Evolutionary conservation across 164 flowering plant genomes (phyloP), one percentile per base, ranked within the genome.

Genomic region (Aristolochia fimbriata): DNA sequence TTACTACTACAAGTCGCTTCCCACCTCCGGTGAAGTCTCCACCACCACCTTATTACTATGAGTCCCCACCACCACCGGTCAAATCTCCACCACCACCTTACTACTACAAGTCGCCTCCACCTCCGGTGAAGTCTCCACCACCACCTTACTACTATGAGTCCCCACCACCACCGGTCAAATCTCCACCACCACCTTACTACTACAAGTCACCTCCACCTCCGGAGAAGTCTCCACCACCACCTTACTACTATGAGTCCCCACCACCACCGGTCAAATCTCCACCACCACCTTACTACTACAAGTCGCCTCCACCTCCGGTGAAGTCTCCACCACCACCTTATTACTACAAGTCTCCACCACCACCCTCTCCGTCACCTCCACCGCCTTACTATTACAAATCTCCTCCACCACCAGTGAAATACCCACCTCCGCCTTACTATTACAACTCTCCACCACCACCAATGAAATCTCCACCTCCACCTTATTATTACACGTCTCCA

Each of bases 1-100:
- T 0, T 73, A 73, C 46, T 30, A 70, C 31, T 76, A 73, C 20
- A 58, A 68, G 50, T 69, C 75, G 0, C 82, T 80, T 0, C 82
- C 82, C 82, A 2, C 76, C 75, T 6, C 75, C 75, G 0, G 15
- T 51, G 0, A 51, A 25, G 0, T 67, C 74, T 6, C 78, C 80
- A 9, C 74, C 74, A 12, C 81, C 81, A 1, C 79, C 81, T 0
- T 78, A 80, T 55, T 55, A 62, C 16, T 77, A 79, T 63, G n/a
- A 53, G 15, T 49, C 61, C 0, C 79, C 79, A 1, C 79, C 79
- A 15, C 78, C 79, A 7, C 77, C 77, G 7, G 21, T 24, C 11
- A 21, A 13, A 21, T 19, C 56, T 68, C 69, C 47, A 75, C 81
- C 2, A 73, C 81, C 30, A 4, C 56, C 56, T 19, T 53, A 53